Conservation (phyloP, 2,329 filamentous ascomycete species). For the Plectosphaerella plurivora region DNA sequence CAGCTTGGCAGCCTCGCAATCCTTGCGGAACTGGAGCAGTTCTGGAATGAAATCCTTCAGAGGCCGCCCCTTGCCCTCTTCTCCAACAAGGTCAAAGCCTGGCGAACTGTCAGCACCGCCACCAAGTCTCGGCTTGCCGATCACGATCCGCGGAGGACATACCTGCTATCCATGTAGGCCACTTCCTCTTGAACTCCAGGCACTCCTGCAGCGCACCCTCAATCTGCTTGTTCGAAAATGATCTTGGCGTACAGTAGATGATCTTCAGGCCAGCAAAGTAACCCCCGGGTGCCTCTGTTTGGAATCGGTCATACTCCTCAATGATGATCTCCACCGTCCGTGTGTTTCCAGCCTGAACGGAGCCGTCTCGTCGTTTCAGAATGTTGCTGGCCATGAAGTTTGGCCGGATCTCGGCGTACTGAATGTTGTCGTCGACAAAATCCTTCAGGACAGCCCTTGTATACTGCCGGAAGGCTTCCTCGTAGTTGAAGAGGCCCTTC, state of each 20-base stretch:
- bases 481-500: conserved; percentile 68
- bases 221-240: conserved; percentile 46
- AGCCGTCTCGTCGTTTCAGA: conserved; percentile 55
- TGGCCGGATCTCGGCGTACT: conserved; percentile 67
- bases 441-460: conserved; percentile 55
- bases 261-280: conserved; percentile 64
- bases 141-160: conserved; percentile 17
- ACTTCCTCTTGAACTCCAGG: conserved; percentile 52
- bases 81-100: conserved; percentile 69
- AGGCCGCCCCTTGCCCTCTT: conserved; percentile 58
- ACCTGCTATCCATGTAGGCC: conserved; percentile 60
- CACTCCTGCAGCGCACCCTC: conserved; percentile 54
- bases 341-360: conserved; percentile 44
- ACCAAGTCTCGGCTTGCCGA: no score
- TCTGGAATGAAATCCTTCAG: conserved; percentile 50
- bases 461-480: conserved; percentile 57
- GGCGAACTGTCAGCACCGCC: background rate
- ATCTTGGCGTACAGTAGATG: conserved; percentile 66
- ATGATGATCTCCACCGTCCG: conserved; percentile 59
- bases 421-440: conserved; percentile 61
- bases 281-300: conserved; percentile 22
- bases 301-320: conserved; percentile 47
- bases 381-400: conserved; percentile 63
- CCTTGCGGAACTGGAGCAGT: conserved; percentile 50
- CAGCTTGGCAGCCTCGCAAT: conserved; percentile 41